These are phyloP conservation scores for Nannochloropsis salina DNA, from an alignment of 108 stramenopile species.

Conservation along the genomic window DNA sequence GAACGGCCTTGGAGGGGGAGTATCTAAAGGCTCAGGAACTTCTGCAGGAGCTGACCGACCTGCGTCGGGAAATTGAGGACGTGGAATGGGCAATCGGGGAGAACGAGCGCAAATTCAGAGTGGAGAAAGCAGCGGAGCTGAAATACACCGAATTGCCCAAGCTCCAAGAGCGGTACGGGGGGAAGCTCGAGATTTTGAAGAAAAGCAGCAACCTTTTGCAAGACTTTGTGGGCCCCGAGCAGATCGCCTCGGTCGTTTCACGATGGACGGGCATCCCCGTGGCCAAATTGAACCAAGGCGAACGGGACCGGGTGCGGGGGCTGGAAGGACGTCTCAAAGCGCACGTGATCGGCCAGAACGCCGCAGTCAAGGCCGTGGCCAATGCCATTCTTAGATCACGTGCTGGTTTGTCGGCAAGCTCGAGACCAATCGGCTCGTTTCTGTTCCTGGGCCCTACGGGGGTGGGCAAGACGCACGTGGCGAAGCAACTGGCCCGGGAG, in stretches of 20 bases:
- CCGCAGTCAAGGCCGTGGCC: constrained; percentile 71
- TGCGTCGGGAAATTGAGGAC: constrained; percentile 65
- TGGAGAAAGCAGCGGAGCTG: constrained; percentile 66
- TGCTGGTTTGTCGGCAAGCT: constrained; percentile 67
- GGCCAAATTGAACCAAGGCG: constrained; percentile 65
- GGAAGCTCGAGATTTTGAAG: constrained; percentile 58
- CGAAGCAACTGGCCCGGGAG: constrained; percentile 80
- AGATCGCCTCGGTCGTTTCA: constrained; percentile 80
- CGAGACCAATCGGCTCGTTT: constrained; percentile 71
- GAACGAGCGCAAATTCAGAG: constrained; percentile 50
- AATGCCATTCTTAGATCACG: constrained; percentile 68
- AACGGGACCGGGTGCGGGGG: constrained; percentile 65
- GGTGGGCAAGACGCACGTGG: constrained; percentile 84
- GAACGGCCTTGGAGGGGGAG: constrained; percentile 5
- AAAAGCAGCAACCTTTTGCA: constrained; percentile 61
- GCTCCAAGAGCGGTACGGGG: constrained; percentile 53
- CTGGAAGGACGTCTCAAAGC: constrained; percentile 62
- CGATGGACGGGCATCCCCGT: constrained; percentile 90
- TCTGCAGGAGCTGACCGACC: constrained; percentile 65
- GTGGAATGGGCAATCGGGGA: constrained; percentile 73
- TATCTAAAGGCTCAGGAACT: constrained; percentile 53
- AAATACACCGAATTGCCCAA: constrained; percentile 82
- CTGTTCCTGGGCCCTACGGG: constrained; percentile 86
- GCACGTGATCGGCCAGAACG: constrained; percentile 78
- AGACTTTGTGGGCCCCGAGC: constrained; percentile 77